Evolutionary conservation across 1,284 basidiomycete species (phyloP).

Genomic region (Cutaneotrichosporon dermatis): DNA sequence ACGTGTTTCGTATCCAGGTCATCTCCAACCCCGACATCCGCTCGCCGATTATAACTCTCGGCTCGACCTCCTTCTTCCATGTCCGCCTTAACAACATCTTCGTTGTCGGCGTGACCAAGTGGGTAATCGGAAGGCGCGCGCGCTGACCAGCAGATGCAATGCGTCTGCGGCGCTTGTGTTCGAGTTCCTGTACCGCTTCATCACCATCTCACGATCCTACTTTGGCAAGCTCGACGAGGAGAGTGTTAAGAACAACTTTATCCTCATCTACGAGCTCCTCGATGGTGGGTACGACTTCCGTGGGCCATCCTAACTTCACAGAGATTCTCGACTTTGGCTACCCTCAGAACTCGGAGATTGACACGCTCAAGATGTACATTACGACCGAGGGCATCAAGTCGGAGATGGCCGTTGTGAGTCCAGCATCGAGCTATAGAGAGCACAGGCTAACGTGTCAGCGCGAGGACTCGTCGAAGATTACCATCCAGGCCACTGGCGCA

Average conservation of each 20-base stretch:
- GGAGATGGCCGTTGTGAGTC: conserved; percentile 65
- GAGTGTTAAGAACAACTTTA: conserved; percentile 97
- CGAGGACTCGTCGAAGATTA: conserved; percentile 94
- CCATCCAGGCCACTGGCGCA: conserved; percentile 88
- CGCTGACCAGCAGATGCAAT: conserved; percentile 63
- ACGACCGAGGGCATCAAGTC: conserved; percentile 95
- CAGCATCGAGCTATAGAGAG: neutral
- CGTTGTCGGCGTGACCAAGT: conserved; percentile 93
- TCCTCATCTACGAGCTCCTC: conserved; percentile 89
- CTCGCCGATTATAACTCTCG: conserved; percentile 95
- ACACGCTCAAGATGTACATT: conserved; percentile 95
- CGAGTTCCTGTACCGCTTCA: conserved; percentile 95
- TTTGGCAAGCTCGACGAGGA: conserved; percentile 98
- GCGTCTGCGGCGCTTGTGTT: conserved; percentile 97
- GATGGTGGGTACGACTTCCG: conserved; percentile 60
- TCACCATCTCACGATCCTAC: conserved; percentile 86
- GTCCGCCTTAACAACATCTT: conserved; percentile 93
- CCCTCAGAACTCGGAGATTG: conserved; percentile 98
- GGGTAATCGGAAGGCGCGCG: conserved; percentile 32
- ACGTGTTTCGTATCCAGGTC: conserved; percentile 96
- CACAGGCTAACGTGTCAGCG: conserved; percentile 52
- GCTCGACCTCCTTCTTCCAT: conserved; percentile 96
- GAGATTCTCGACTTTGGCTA: conserved; percentile 99
- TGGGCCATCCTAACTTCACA: conserved; percentile 39
- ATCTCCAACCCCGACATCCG: conserved; percentile 94